phyloP scores from a whole-genome alignment of 306 rosid genomes.

The Castanospermum australe region DNA sequence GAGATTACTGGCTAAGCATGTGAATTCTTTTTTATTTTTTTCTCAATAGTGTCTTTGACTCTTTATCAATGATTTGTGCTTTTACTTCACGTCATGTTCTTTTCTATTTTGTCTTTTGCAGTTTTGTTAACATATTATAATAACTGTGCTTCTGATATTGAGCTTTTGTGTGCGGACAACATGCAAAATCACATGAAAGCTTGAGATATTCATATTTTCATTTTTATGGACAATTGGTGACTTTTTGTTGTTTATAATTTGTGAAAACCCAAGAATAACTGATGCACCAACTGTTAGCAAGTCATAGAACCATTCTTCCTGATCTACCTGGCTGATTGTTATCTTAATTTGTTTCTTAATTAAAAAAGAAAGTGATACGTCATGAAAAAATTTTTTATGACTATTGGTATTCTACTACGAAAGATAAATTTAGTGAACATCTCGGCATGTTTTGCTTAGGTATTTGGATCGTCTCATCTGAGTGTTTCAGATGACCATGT shows the following conservation, averaged over 20 bases:
- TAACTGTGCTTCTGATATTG: neutral
- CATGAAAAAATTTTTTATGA: neutral
- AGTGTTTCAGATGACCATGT: neutral
- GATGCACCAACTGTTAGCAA: neutral
- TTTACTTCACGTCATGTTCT: neutral
- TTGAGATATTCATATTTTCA: neutral
- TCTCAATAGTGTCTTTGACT: neutral
- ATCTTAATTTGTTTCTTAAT: conserved; percentile 5
- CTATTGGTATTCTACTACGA: neutral
- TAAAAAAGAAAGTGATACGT: neutral
- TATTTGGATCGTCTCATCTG: neutral
- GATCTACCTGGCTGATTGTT: neutral
- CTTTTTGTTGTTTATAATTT: neutral
- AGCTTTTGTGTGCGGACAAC: neutral
- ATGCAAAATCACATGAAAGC: neutral
- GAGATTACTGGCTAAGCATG: neutral
- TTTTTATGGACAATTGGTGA: neutral
- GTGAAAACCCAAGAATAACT: neutral
- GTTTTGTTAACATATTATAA: neutral
- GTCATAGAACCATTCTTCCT: neutral
- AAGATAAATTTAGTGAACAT: neutral
- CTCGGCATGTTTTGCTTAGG: neutral
- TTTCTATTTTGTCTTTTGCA: conserved; percentile 4
- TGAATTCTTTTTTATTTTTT: neutral
- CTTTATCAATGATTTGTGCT: neutral